Evolutionary conservation across 345 rosid genomes (phyloP).

Genomic region (Dipteronia sinensis): DNA sequence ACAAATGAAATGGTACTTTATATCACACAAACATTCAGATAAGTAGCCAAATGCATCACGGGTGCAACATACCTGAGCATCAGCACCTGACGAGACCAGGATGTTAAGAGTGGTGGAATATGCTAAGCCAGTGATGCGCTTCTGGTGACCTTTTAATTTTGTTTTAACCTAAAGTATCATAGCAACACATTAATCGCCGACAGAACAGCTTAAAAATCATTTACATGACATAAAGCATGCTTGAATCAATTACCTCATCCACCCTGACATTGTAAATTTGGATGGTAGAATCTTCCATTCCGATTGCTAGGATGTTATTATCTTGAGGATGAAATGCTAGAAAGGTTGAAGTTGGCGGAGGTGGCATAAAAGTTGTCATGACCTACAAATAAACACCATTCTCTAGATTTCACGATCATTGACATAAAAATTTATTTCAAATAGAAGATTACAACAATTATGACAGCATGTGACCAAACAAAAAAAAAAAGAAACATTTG

Average conservation of each 20-base stretch:
- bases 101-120: slow-evolving; percentile 60
- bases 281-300: slow-evolving; percentile 58
- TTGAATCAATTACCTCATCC: slow-evolving; percentile 47
- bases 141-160: slow-evolving; percentile 76
- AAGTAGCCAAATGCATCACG: not conserved
- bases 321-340: slow-evolving; percentile 62
- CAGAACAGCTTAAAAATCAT: not conserved
- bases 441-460: not conserved
- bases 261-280: slow-evolving; percentile 60
- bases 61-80: slow-evolving; percentile 66
- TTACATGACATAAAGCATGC: not conserved
- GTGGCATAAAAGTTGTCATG: slow-evolving; percentile 61
- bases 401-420: slow-evolving; percentile 1
- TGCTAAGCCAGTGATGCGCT: slow-evolving; percentile 76
- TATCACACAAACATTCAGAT: not conserved
- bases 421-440: slow-evolving; percentile 12
- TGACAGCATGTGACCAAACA: not conserved
- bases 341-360: slow-evolving; percentile 60
- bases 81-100: slow-evolving; percentile 85
- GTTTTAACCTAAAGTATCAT: slow-evolving; percentile 55
- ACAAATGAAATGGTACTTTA: not conserved
- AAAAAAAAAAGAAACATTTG: not conserved
- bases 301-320: slow-evolving; percentile 59
- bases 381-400: slow-evolving; percentile 37
- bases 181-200: not conserved